Base-by-base conservation (phyloP, 805 yeast genomes). In the Zygotorulaspora danielsina region DNA sequence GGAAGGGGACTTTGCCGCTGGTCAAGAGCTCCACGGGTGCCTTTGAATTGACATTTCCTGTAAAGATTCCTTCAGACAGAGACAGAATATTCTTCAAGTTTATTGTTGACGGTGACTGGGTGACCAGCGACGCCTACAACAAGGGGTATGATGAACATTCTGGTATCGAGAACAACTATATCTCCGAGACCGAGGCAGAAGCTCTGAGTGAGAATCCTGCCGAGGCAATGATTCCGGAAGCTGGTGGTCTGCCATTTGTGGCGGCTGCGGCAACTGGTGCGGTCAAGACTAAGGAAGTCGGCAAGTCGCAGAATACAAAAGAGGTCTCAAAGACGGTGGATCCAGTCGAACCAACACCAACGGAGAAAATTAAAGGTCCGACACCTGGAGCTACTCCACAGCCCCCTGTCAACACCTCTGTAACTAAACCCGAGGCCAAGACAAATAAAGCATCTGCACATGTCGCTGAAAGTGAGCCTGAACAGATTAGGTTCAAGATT, bases 91-190 rank as follows among this genome's bases (percentile, higher is more conserved):
- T 54, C 13, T 73, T 72, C 59, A 73, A 73, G 65, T 81, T 75
- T 55, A 74, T 82, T 41, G 88, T 81, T 31, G 88, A 81, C 57
- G 86, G 81, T 32, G 73, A 72, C 32, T 82, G 88, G 88, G 55
- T 59, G 12, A 59, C 65, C 15, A 69, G 69, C 39, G 57, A 61
- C 1, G 50, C 56, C 2, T 74, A 69, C 46, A 59, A 60, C 32
- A 59, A 65, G 19, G 72, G 72, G 41, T 31, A 19, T 16, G 65
- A 61, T 27, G 82, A 76, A 50, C 71, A 59, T 8, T 55, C 64
- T 26, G 65, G 70, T 4, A 61, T 61, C 36, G 59, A 57, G 31
- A 69, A 69, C 49, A 70, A 69, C 45, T 67, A 54, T 29, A 42
- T 68, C 12, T 36, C 44, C 5, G 37, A 30, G 25, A 35, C 26